Evolutionary conservation across 1,284 basidiomycete species (phyloP).

Genomic region (Austropuccinia psidii): DNA sequence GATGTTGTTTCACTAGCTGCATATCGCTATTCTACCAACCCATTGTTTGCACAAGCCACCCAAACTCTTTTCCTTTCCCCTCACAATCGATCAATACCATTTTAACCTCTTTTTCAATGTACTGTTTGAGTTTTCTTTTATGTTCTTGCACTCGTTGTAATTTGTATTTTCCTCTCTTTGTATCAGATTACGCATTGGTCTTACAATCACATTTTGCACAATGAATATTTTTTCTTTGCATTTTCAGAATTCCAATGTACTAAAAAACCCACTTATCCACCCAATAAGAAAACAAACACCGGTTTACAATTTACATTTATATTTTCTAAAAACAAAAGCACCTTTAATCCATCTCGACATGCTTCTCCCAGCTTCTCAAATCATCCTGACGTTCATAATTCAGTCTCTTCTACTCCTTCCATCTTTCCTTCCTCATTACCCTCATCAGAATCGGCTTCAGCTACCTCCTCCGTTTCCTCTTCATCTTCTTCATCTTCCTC

Average conservation of each 20-base stretch:
- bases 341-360: neutral
- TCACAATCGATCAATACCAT: neutral
- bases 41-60: neutral
- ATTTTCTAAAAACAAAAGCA: too few species aligned
- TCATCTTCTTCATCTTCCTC: neutral
- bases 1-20: neutral
- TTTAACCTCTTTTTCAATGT: too few species aligned
- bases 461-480: neutral
- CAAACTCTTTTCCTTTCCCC: neutral
- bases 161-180: too few species aligned
- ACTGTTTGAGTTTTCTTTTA: too few species aligned
- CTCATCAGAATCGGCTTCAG: neutral
- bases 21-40: neutral
- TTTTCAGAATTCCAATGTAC: too few species aligned
- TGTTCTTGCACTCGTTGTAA: too few species aligned
- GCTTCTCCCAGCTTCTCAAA: too few species aligned
- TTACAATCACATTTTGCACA: too few species aligned
- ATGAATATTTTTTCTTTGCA: too few species aligned
- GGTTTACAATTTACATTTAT: neutral
- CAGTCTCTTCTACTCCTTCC: neutral
- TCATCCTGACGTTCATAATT: too few species aligned
- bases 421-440: neutral
- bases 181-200: too few species aligned
- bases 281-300: neutral
- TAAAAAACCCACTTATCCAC: neutral